Evolutionary conservation across 768 basidiomycete genomes (phyloP), one percentile per base, ranked within the genome.

Genomic region (Lentinus tigrinus): DNA sequence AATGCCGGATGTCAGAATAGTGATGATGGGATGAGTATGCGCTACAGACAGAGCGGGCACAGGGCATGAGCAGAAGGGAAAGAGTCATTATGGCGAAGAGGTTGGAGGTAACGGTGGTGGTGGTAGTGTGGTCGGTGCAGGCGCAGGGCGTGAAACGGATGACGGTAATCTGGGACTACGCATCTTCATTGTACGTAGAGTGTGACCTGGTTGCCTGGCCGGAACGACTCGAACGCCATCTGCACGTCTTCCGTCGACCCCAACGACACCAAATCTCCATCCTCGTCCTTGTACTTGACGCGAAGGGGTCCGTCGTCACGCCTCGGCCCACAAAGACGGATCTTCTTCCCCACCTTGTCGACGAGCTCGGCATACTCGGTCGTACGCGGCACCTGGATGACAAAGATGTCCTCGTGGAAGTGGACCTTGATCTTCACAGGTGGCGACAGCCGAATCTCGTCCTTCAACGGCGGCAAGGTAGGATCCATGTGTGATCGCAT

Each of bases 401-500:
- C 89, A 69, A 98, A 98, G 46, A 97, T 90, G 70, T 97, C 95
- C 65, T 95, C 91, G 67, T 93, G 87, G 77, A 90, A 98, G 72
- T 92, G 91, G 52, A 98, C 93, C 74, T 96, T 96, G 69, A 98
- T 87, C 70, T 95, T 93, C 42, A 98, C 87, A 11, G 87, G 82
- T 42, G 69, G 60, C 19, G 65, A 62, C n/a, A 69, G 48, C 3
- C 93, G 87, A 75, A 90, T 97, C 70, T 91, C 90, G 49, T 98
- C 93, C 74, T 95, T 96, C 67, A 98, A 85, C 69, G 95, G 92
- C 46, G 67, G 57, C 24, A 64, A 61, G 23, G 66, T 42, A 43
- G 57, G 71, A n/a, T 73, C 69, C 52, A 56, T 77, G 67, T 82
- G 84, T 59, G 81, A 82, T 49, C 82, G 81, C 65, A 78, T 80